Evolutionary conservation across 2,329 filamentous ascomycete genomes (phyloP).

Genomic region (Verticillium nonalfalfae): DNA sequence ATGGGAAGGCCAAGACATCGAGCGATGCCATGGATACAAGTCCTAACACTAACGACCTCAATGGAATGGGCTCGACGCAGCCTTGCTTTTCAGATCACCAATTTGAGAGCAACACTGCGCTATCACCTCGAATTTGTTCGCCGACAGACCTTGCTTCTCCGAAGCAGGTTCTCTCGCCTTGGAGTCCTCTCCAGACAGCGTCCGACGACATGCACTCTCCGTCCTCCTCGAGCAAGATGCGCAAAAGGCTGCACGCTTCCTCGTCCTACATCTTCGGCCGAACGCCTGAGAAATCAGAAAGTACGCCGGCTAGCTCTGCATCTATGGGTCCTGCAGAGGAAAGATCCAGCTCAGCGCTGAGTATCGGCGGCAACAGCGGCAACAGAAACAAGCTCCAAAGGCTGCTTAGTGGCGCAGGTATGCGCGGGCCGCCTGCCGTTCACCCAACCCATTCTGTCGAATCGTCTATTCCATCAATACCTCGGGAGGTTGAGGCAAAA

Average conservation of each 20-base stretch:
- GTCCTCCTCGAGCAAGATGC: neutral
- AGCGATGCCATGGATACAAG: neutral
- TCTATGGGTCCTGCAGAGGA: slow-evolving; percentile 21
- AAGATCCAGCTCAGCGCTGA: slow-evolving; percentile 21
- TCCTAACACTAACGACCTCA: neutral
- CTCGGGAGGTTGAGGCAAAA: slow-evolving; percentile 26
- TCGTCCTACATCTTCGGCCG: neutral
- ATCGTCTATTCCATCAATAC: slow-evolving; percentile 26
- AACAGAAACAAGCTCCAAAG: slow-evolving; percentile 32
- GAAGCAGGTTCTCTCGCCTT: neutral
- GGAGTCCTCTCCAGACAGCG: neutral
- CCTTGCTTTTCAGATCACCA: neutral
- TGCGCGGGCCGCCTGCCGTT: slow-evolving; percentile 19
- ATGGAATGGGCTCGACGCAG: neutral
- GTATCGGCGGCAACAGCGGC: slow-evolving; percentile 23
- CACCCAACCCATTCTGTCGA: slow-evolving; percentile 25
- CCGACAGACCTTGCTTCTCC: neutral
- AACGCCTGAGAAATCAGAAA: neutral
- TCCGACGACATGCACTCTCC: neutral
- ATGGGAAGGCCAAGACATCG: neutral
- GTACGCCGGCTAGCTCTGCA: slow-evolving; percentile 14
- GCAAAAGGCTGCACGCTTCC: neutral
- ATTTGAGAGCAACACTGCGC: neutral
- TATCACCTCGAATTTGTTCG: neutral
- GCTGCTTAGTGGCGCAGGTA: slow-evolving; percentile 25